Conservation (phyloP, 352 stramenopile species). For the Phytophthora idaei region DNA sequence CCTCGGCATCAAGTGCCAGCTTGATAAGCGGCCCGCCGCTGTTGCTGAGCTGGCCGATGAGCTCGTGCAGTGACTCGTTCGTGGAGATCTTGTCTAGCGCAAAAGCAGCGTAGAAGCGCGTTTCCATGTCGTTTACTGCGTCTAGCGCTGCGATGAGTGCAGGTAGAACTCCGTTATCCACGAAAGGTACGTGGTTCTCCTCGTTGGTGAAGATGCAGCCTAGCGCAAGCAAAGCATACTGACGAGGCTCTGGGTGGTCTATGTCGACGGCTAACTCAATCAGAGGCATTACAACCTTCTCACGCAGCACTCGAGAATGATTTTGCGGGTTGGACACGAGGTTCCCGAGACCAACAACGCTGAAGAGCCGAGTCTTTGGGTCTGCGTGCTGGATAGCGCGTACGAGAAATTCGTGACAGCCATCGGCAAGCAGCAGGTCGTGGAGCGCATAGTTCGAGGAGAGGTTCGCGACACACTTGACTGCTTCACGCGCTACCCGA, state of each 20-base stretch:
- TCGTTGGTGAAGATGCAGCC: conserved; percentile 82
- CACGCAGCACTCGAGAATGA: conserved; percentile 73
- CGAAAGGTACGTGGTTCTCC: conserved; percentile 70
- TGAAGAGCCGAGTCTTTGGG: conserved; percentile 82
- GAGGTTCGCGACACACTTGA: conserved; percentile 82
- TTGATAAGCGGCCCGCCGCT: conserved; percentile 55
- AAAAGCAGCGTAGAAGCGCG: conserved; percentile 93
- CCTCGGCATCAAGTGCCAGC: conserved; percentile 63
- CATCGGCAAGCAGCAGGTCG: conserved; percentile 75
- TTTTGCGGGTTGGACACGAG: conserved; percentile 86
- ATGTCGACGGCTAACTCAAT: conserved; percentile 56
- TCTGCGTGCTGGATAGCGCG: conserved; percentile 67
- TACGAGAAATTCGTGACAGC: conserved; percentile 84
- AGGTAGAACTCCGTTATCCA: conserved; percentile 72
- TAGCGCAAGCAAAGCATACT: conserved; percentile 86
- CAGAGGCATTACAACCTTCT: conserved; percentile 63
- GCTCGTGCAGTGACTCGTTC: conserved; percentile 70
- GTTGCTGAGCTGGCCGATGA: conserved; percentile 61
- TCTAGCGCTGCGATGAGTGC: conserved; percentile 74
- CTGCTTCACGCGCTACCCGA: conserved; percentile 59
- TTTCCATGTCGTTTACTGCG: conserved; percentile 84
- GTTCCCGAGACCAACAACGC: conserved; percentile 90
- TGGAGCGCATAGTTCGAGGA: conserved; percentile 89
- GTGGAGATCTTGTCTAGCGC: conserved; percentile 93
- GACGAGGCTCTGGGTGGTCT: conserved; percentile 51